Evolutionary conservation across 2,329 filamentous ascomycete genomes (phyloP).

Genomic region (Calonectria pseudoturangicola): DNA sequence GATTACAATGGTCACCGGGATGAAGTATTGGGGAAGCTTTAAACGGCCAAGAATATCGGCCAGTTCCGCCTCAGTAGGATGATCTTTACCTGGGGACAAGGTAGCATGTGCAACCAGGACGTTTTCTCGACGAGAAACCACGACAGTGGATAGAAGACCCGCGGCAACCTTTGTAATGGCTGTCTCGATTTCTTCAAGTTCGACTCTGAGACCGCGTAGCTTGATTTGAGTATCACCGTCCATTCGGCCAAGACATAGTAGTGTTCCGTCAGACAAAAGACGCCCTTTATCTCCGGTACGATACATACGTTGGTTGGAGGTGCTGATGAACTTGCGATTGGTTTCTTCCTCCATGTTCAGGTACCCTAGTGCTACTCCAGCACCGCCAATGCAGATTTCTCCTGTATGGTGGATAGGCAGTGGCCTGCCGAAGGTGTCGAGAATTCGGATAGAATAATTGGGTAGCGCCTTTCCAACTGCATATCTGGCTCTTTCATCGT

Average conservation of each 20-base stretch:
- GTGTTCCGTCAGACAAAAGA: slow-evolving; percentile 23
- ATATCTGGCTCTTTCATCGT: slow-evolving; percentile 16
- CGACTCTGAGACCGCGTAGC: slow-evolving; percentile 32
- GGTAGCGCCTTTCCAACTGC: slow-evolving; percentile 48
- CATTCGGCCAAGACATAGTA: slow-evolving; percentile 30
- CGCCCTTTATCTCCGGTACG: slow-evolving; percentile 33
- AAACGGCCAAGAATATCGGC: slow-evolving; percentile 38
- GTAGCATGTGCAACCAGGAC: slow-evolving; percentile 37
- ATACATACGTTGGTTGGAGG: slow-evolving; percentile 17
- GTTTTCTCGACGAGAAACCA: slow-evolving; percentile 34
- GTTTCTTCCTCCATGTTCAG: slow-evolving; percentile 51
- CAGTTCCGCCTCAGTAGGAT: slow-evolving; percentile 42
- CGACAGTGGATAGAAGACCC: slow-evolving; percentile 26
- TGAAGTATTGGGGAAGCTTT: slow-evolving; percentile 55
- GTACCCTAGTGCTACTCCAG: slow-evolving; percentile 64
- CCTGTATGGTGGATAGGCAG: slow-evolving; percentile 40
- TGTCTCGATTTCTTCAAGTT: slow-evolving; percentile 33
- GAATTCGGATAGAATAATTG: slow-evolving; percentile 64
- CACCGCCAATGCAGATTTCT: slow-evolving; percentile 54
- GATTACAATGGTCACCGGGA: slow-evolving; percentile 50
- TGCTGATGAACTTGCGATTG: slow-evolving; percentile 26
- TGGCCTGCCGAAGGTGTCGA: slow-evolving; percentile 57
- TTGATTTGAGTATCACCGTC: slow-evolving; percentile 34
- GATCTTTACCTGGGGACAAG: slow-evolving; percentile 1
- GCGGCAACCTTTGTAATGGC: slow-evolving; percentile 17